These are phyloP conservation scores for Coemansia sp. DNA, from an alignment of 192 early-diverging fungal genomes.

Conservation along the genomic window DNA sequence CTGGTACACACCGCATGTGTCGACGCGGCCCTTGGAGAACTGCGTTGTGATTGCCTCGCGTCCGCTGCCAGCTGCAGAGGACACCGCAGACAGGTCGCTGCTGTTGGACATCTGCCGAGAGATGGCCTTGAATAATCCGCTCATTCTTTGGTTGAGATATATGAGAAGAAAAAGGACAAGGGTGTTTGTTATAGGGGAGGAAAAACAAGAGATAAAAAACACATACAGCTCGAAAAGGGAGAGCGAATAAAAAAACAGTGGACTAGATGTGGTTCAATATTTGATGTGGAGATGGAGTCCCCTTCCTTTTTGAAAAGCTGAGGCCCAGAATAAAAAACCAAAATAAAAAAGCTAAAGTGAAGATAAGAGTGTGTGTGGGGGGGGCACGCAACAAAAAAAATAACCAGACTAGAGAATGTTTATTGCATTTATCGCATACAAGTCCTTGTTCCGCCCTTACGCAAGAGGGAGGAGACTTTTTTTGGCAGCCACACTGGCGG, in stretches of 20 bases:
- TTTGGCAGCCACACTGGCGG: no score
- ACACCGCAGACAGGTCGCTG: neutral
- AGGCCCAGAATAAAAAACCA: no score
- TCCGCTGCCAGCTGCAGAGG: slow-evolving; percentile 12
- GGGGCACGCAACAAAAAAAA: no score
- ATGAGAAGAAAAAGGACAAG: neutral
- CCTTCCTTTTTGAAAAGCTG: neutral
- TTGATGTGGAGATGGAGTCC: neutral
- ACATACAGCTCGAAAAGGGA: neutral
- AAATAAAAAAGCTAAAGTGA: no score
- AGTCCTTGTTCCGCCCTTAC: no score
- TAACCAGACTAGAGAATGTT: no score
- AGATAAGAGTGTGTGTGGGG: no score
- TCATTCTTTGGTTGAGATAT: slow-evolving; percentile 15
- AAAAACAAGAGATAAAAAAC: neutral
- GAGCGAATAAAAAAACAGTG: neutral
- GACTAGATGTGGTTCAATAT: neutral
- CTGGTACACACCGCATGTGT: slow-evolving; percentile 36
- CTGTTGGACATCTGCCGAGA: slow-evolving; percentile 35
- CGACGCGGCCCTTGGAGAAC: slow-evolving; percentile 49
- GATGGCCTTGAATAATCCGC: slow-evolving; percentile 48
- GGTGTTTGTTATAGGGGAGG: neutral
- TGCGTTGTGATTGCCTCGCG: slow-evolving; percentile 51
- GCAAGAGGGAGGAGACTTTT: no score
- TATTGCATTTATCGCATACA: no score